Conservation (phyloP, 129 eudicot genomes). For the Artemisia argyi region DNA sequence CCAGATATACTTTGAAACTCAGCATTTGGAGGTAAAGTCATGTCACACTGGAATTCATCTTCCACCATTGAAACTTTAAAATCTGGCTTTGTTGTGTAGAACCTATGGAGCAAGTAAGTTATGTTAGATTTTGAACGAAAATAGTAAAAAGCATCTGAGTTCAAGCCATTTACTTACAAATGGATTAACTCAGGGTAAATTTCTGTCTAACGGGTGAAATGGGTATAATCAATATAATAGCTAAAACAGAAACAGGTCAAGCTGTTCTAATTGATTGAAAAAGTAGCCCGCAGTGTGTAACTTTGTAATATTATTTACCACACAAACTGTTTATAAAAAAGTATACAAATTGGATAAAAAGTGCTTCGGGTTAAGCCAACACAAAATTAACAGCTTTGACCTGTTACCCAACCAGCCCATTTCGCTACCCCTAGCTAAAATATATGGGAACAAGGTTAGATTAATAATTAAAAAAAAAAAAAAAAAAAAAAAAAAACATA, state of each 20-base stretch:
- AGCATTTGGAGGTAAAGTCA: slow-evolving; percentile 66
- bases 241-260: not conserved
- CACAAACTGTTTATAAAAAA: not conserved
- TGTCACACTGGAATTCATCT: slow-evolving; percentile 42
- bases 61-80: slow-evolving; percentile 44
- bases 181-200: not conserved
- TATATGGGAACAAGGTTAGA: not conserved
- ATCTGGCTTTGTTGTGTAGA: slow-evolving; percentile 44
- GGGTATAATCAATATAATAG: slow-evolving; percentile 10
- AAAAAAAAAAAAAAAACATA: slow-evolving; percentile 9
- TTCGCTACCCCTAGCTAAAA: slow-evolving; percentile 13
- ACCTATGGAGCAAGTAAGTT: slow-evolving; percentile 36
- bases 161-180: not conserved
- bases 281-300: not conserved
- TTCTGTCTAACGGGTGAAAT: slow-evolving; percentile 4
- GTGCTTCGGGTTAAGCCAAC: slow-evolving; percentile 14
- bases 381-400: not conserved
- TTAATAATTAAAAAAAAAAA: not conserved
- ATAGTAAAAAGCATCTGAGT: not conserved
- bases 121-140: not conserved
- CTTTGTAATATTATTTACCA: not conserved
- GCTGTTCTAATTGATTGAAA: not conserved
- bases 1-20: slow-evolving; percentile 52
- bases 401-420: slow-evolving; percentile 4
- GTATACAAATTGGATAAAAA: not conserved